Evolutionary conservation across 1,284 basidiomycete species (phyloP), one percentile per base, ranked within the genome.

Genomic region (Rhodotorula sp.): DNA sequence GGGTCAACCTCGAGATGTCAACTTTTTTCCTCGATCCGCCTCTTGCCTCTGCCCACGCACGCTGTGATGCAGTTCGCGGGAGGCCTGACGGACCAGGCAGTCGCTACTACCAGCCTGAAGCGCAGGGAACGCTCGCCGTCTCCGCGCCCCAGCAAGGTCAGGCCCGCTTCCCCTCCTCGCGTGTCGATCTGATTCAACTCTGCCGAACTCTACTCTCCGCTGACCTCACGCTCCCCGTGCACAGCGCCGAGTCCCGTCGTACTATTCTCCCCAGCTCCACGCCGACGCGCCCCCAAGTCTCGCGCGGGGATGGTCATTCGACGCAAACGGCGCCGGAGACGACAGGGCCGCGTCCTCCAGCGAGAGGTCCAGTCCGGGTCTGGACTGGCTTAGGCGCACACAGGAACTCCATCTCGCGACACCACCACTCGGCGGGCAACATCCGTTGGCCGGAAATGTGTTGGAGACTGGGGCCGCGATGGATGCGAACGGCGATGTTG

Each of bases 321-420:
- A 64, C 31, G 56, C 64, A 61, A 55, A 66, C 60, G 31, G 28
- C 48, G n/a, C 60, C 58, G 43, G 61, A 58, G 5, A 5, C 49
- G 34, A 38, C 55, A 48, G 21, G 38, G 38, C 56, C 43, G 28
- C 57, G 43, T 43, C 65, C 2, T 14, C 31, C 8, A 63, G 62
- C 19, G 63, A 68, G n/a, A 31, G 66, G 5, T 57, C 49, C 12
- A 60, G 49, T 31, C 69, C 72, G 5, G 69, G 66, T 6, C 45
- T 62, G 19, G 72, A 73, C 50, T 71, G 66, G 69, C 50, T 73
- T 2, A 47, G 61, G 31, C 54, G 55, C 8, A 73, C 72, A 2
- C 45, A 68, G 28, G 52, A 64, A 16, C 47, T 73, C 26, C 61
- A 67, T 3, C 52, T 73, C 12, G 34, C 49, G 21, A 73, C 72